Conservation (phyloP, 257 asterid genomes). For the Euphrasia confusa region DNA sequence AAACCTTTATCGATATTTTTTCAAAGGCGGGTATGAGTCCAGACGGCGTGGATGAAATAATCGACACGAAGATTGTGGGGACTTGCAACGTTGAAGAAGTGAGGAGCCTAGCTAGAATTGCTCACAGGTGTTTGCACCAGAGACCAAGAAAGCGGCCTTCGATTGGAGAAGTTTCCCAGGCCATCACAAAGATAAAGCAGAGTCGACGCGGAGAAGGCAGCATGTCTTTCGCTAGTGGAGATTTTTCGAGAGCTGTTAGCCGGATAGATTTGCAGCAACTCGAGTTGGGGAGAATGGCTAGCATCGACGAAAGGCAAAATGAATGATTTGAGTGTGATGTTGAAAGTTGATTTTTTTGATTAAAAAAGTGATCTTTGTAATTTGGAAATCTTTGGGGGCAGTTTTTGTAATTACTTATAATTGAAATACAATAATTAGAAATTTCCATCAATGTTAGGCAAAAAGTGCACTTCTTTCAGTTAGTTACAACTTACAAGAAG, state of each 20-base stretch:
- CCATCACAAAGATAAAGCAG: slow-evolving; percentile 64
- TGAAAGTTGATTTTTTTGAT: background rate
- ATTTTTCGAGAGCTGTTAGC: slow-evolving; percentile 55
- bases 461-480: background rate
- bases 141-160: slow-evolving; percentile 74
- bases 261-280: slow-evolving; percentile 66
- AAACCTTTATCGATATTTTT: background rate
- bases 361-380: too few species aligned
- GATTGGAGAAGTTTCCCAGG: slow-evolving; percentile 77
- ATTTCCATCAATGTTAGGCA: background rate
- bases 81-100: slow-evolving; percentile 63
- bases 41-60: slow-evolving; percentile 88
- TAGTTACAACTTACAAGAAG: background rate
- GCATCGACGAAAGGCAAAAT: slow-evolving; percentile 37
- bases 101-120: slow-evolving; percentile 65
- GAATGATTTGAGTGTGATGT: slow-evolving; percentile 21
- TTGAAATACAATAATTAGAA: background rate
- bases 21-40: slow-evolving; percentile 79
- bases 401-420: background rate
- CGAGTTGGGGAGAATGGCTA: slow-evolving; percentile 58
- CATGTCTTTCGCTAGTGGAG: slow-evolving; percentile 58
- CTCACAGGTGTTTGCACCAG: slow-evolving; percentile 65
- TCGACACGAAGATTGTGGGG: slow-evolving; percentile 68
- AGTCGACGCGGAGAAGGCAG: slow-evolving; percentile 57
- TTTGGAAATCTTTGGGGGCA: background rate